Conservation (phyloP, 345 rosid genomes). For the Laguncularia racemosa region DNA sequence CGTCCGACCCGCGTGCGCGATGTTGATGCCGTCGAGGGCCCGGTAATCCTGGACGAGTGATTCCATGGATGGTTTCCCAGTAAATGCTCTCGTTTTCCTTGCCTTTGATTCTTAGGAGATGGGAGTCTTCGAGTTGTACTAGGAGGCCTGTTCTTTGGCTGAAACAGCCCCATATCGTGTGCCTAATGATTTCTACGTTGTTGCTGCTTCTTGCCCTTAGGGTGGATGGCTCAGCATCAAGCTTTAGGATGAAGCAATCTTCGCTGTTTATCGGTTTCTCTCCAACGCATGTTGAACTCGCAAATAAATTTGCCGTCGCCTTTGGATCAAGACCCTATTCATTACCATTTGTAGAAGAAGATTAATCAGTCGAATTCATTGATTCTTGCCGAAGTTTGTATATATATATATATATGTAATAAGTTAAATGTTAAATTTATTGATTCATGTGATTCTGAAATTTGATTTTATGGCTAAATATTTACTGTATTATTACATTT, state of each 20-base stretch:
- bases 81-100: conserved; percentile 42
- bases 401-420: too few species aligned
- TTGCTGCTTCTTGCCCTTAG: conserved; percentile 58
- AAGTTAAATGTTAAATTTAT: too few species aligned
- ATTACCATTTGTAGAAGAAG: background rate
- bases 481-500: too few species aligned
- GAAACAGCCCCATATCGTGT: conserved; percentile 86
- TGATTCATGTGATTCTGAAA: too few species aligned
- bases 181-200: conserved; percentile 66
- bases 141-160: conserved; percentile 88
- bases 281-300: conserved; percentile 60
- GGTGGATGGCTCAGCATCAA: conserved; percentile 53
- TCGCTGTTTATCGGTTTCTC: conserved; percentile 59
- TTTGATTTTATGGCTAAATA: too few species aligned
- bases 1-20: conserved; percentile 74
- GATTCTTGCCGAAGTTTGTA: background rate
- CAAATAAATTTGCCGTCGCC: conserved; percentile 61
- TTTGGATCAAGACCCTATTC: conserved; percentile 88
- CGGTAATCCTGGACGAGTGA: conserved; percentile 68
- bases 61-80: conserved; percentile 96
- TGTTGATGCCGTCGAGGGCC: conserved; percentile 64
- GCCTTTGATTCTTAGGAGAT: conserved; percentile 61
- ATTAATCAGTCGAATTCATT: background rate
- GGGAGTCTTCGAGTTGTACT: conserved; percentile 70
- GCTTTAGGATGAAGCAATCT: conserved; percentile 72